These are phyloP conservation scores for Mucor piriformis DNA, from an alignment of 371 early-diverging fungal genomes.

Conservation along the genomic window DNA sequence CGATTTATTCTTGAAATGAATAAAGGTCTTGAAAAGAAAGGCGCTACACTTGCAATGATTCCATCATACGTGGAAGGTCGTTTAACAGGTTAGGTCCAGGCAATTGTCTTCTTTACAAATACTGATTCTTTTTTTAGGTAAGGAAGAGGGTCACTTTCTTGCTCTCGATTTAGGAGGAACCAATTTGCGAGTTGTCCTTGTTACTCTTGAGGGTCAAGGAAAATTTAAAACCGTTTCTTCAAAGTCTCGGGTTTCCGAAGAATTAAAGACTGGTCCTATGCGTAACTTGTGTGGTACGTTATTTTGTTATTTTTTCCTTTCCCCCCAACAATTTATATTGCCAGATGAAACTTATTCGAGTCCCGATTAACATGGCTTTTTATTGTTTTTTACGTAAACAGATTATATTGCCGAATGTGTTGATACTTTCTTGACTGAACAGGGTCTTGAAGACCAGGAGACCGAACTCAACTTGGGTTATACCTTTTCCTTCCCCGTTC, in stretches of 20 bases:
- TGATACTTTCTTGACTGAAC: constrained; percentile 74
- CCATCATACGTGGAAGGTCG: constrained; percentile 73
- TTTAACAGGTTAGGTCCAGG: constrained; percentile 39
- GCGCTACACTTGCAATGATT: constrained; percentile 76
- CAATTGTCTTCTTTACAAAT: not conserved
- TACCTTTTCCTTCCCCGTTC: constrained; percentile 94
- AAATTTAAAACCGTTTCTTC: constrained; percentile 68
- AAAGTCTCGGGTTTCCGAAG: constrained; percentile 82
- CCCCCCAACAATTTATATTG: constrained; percentile 8
- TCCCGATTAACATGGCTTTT: constrained; percentile 21
- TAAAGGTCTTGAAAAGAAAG: constrained; percentile 69
- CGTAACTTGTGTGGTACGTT: constrained; percentile 49
- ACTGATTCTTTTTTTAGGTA: constrained; percentile 6
- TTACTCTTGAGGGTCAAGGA: constrained; percentile 80
- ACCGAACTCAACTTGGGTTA: constrained; percentile 78
- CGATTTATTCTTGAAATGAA: constrained; percentile 75
- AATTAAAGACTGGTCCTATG: constrained; percentile 70
- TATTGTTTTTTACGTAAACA: constrained; percentile 2
- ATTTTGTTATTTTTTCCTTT: constrained; percentile 1
- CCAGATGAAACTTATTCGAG: constrained; percentile 16
- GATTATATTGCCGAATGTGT: constrained; percentile 86
- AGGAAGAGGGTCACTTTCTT: constrained; percentile 84
- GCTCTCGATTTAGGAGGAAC: constrained; percentile 96
- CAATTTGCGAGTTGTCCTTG: constrained; percentile 89
- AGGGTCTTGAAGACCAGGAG: constrained; percentile 41